Evolutionary conservation across 1,284 basidiomycete species (phyloP).

Genomic region (Neolentinus lepideus): DNA sequence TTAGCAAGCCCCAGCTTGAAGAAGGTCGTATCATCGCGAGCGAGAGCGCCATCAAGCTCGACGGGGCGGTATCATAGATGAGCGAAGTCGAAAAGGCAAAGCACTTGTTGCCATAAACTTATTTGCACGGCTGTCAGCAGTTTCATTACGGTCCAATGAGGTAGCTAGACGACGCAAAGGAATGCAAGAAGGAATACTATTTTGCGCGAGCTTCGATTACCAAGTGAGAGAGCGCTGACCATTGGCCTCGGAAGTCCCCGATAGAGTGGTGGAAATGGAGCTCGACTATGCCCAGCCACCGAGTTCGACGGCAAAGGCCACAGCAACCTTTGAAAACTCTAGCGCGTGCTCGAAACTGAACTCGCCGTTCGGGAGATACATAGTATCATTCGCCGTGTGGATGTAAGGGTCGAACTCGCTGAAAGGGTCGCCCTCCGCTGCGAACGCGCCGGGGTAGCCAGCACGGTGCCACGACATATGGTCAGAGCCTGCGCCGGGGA

Average conservation of each 20-base stretch:
- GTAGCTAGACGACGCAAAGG: neutral
- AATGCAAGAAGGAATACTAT: no score
- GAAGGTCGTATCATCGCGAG: no score
- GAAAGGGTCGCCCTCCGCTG: conserved; percentile 6
- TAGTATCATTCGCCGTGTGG: conserved; percentile 22
- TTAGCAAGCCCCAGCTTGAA: no score
- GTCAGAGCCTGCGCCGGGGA: neutral
- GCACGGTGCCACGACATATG: neutral
- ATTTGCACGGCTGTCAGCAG: no score
- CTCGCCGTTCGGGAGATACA: conserved; percentile 16
- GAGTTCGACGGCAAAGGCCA: conserved; percentile 36
- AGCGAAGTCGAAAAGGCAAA: no score
- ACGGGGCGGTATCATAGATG: no score
- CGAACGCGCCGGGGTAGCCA: neutral
- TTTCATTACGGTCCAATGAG: no score
- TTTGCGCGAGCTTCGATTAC: no score
- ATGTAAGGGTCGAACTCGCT: conserved; percentile 23
- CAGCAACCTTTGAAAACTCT: conserved; percentile 37
- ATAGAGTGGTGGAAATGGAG: neutral
- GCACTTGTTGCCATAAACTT: no score
- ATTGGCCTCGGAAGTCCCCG: neutral
- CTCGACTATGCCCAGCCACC: conserved; percentile 8
- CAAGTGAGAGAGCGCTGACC: neutral
- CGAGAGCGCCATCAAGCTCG: no score
- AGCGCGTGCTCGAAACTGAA: conserved; percentile 30